A percentile compares a stretch with the other conserved stretches of the same genome.
Evolutionary conservation across 2,329 filamentous ascomycete genomes (phyloP).

Genomic region (Sarocladiaceae sp.): DNA sequence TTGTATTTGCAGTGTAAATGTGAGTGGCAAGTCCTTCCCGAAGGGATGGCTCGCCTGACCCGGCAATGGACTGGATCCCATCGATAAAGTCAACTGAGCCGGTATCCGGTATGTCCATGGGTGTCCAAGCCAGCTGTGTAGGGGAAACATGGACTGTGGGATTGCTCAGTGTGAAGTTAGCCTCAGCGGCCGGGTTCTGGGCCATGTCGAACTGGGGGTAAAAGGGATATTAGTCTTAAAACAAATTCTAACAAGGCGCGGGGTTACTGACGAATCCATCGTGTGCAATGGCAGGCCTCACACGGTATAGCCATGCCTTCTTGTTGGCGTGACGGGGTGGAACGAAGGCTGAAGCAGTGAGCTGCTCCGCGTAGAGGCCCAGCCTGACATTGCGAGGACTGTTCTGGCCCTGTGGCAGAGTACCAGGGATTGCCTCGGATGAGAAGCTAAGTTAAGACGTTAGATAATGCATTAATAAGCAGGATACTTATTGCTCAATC

Average conservation of each 20-base stretch:
- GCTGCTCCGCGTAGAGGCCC: constrained; percentile 39
- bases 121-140: not conserved
- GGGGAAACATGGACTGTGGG: not conserved
- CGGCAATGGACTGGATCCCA: constrained; percentile 55
- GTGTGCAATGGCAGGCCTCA: constrained; percentile 27
- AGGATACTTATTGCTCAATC: not conserved
- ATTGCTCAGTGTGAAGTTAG: constrained; percentile 1
- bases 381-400: constrained; percentile 35
- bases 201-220: not conserved
- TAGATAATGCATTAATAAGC: not conserved
- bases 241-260: not conserved
- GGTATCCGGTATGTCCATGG: not conserved
- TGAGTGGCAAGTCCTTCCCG: constrained; percentile 63
- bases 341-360: constrained; percentile 35
- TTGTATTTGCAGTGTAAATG: constrained; percentile 61
- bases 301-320: constrained; percentile 29
- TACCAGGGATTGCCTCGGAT: constrained; percentile 39
- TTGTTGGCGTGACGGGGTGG: constrained; percentile 21
- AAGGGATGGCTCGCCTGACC: constrained; percentile 63
- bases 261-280: not conserved
- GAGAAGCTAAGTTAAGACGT: constrained; percentile 23
- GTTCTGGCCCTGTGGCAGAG: constrained; percentile 38
- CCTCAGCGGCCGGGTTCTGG: not conserved
- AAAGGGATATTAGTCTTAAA: no score
- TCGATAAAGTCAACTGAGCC: constrained; percentile 26